Evolutionary conservation across 768 basidiomycete species (phyloP), one percentile per base, ranked within the genome.

Genomic region (Guyanaporus albipodus): DNA sequence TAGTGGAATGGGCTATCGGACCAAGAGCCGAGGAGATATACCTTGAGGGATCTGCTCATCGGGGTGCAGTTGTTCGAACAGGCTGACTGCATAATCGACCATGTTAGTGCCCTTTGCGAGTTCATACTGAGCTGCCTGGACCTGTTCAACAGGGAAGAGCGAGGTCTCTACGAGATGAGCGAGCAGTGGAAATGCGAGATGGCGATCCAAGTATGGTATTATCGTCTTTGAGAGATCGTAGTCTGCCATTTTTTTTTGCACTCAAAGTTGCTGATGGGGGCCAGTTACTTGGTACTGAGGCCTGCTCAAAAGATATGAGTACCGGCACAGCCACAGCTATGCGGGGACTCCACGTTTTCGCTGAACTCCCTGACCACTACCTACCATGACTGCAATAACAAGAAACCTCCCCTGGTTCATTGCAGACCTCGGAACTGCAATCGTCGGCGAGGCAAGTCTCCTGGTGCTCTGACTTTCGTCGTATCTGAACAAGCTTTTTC

Each of bases 71-170:
- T 90, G 82, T 57, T 85, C 71, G 59, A 91, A 91, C 57, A 97
- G 70, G 54, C 76, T 78, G 49, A 85, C 79, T 21, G 90, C 85
- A 60, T 95, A 99, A 67, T 95, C 94, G 48, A 95, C 85, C 94
- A 98, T 97, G 68, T 99, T 97, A 37, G 96, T 99, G 52, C 85
- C 90, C 64, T 91, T 95, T 45, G 92, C 90, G 44, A 98, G 84
- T 61, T 97, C 93, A 86, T 96, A 95, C 71, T 97, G 95, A 29
- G 96, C 95, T 32, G 82, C 72, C 48, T 83, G 82, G 47, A 98
- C 79, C 56, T 98, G 82, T 33, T 87, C 77, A 18, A 77, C 73
- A 2, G 90, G 77, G 67, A 93, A 97, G 32, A 88, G 69, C 15
- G 80, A 79, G 8, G 75, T 78, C 49, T 89, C 85, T 14, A 75